These are phyloP conservation scores for Cryoendolithus antarcticus DNA, from an alignment of 2,329 filamentous ascomycete species.

Conservation along the genomic window DNA sequence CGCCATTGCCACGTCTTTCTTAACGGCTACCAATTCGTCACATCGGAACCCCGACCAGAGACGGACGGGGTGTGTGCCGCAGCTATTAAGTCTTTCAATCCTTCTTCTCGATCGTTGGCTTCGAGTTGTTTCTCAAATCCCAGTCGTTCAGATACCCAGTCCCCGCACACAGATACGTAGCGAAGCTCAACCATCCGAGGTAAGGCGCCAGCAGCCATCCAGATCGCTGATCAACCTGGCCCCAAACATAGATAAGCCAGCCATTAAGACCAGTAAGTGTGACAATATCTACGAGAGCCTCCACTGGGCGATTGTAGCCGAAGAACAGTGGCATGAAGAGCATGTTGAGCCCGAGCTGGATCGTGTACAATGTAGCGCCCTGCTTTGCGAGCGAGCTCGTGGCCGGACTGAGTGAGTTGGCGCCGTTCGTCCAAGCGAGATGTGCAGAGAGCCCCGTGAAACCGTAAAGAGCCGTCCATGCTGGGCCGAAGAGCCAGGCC, in stretches of 20 bases:
- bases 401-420: conserved; percentile 43
- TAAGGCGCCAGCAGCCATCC: conserved; percentile 71
- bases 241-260: conserved; percentile 67
- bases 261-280: conserved; percentile 58
- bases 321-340: conserved; percentile 94
- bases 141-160: conserved; percentile 30
- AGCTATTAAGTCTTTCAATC: no score
- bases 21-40: no score
- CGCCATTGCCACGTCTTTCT: no score
- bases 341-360: conserved; percentile 76
- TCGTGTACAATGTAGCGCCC: conserved; percentile 68
- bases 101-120: no score
- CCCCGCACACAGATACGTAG: conserved; percentile 62
- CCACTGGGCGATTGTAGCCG: conserved; percentile 56
- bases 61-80: no score
- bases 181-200: conserved; percentile 74
- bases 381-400: conserved; percentile 49
- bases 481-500: conserved; percentile 45
- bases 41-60: no score
- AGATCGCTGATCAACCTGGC: conserved; percentile 57
- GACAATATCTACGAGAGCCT: conserved; percentile 64
- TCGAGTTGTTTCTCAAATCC: conserved; percentile 7
- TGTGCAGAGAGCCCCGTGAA: conserved; percentile 85
- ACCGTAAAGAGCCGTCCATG: conserved; percentile 47
- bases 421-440: conserved; percentile 55